Percentiles rank a stretch among this genome's conserved stretches.
Conservation (phyloP, 2,329 filamentous ascomycete species). For the Botrytis sinoallii region DNA sequence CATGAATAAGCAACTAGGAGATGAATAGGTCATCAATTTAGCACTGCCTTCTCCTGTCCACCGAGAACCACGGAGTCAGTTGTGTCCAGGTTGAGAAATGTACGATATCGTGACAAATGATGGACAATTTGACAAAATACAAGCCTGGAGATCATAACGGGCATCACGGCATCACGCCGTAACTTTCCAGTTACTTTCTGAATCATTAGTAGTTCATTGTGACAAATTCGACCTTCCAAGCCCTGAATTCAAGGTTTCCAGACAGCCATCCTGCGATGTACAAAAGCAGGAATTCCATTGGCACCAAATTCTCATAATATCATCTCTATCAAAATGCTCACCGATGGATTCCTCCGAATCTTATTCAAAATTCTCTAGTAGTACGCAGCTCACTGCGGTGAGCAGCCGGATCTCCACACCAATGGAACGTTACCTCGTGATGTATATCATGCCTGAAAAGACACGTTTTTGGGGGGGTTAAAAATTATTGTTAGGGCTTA, state of each 20-base stretch:
- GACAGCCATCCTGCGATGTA: not conserved
- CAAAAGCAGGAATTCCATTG: not conserved
- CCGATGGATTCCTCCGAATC: not conserved
- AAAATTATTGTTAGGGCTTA: not conserved
- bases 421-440: constrained; percentile 20
- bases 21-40: constrained; percentile 6
- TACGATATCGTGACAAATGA: not conserved
- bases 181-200: not conserved
- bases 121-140: not conserved
- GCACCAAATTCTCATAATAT: not conserved
- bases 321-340: not conserved
- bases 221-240: not conserved
- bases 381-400: not conserved
- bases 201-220: not conserved
- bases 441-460: not conserved
- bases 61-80: not conserved
- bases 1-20: constrained; percentile 2
- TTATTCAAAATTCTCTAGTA: not conserved
- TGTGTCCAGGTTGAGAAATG: not conserved
- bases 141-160: not conserved
- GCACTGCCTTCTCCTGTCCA: constrained; percentile 6
- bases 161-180: not conserved
- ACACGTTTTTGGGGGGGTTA: too few species aligned
- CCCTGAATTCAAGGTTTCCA: not conserved
- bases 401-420: not conserved